Conservation (phyloP, 441 rosid genomes). For the Jatropha multifida region DNA sequence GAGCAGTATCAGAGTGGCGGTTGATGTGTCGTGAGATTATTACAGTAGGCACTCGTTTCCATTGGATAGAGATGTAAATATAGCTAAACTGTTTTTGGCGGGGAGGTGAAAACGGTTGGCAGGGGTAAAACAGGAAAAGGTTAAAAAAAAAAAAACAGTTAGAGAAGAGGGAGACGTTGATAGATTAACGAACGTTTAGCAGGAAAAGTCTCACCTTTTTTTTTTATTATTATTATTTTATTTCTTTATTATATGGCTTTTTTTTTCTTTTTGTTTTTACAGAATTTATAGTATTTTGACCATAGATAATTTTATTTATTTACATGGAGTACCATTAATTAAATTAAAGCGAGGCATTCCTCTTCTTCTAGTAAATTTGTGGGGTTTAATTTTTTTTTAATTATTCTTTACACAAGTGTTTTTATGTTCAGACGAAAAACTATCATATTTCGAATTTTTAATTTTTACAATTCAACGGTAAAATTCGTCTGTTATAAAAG, state of each 20-base stretch:
- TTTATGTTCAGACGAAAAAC: no score
- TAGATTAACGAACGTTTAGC: constrained; percentile 31
- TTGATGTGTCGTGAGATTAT: constrained; percentile 39
- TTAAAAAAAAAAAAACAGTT: constrained; percentile 14
- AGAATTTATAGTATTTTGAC: constrained; percentile 12
- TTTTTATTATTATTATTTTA: constrained; percentile 24
- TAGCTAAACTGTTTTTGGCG: constrained; percentile 52
- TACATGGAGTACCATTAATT: constrained; percentile 21
- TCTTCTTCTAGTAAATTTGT: background rate
- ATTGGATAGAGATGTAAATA: constrained; percentile 63
- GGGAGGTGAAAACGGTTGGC: constrained; percentile 36
- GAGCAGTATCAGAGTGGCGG: constrained; percentile 45
- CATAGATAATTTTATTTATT: constrained; percentile 26
- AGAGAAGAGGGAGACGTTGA: constrained; percentile 32
- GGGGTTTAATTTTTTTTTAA: no score
- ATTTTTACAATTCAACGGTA: no score
- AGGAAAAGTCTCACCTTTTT: constrained; percentile 19
- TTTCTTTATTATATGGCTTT: constrained; percentile 10
- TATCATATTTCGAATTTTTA: no score
- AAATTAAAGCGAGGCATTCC: constrained; percentile 34
- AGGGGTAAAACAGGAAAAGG: constrained; percentile 24
- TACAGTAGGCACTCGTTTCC: constrained; percentile 8
- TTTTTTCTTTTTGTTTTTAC: background rate
- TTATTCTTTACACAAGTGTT: no score
- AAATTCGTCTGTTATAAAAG: no score